Evolutionary conservation across 2,329 filamentous ascomycete species (phyloP).

Genomic region (Colletotrichum sublineola): DNA sequence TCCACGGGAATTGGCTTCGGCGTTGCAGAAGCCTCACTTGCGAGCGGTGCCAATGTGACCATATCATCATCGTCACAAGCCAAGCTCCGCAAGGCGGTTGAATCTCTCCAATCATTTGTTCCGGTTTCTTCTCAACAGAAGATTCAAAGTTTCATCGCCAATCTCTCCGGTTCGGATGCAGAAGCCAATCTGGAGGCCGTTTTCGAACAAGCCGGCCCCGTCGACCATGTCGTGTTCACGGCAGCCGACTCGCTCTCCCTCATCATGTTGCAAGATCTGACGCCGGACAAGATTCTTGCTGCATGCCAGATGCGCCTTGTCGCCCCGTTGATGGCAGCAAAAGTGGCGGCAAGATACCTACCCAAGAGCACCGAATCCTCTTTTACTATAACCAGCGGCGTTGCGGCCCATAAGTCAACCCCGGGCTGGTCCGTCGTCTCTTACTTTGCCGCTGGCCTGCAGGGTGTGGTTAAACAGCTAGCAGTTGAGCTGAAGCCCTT

Average conservation of each 20-base stretch:
- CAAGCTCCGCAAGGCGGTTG: constrained; percentile 62
- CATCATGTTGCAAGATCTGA: constrained; percentile 54
- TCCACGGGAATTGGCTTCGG: constrained; percentile 73
- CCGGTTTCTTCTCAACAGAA: not conserved
- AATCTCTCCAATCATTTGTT: constrained; percentile 49
- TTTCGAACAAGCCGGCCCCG: constrained; percentile 19
- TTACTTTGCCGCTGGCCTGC: constrained; percentile 45
- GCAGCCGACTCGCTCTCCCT: constrained; percentile 60
- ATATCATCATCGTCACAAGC: constrained; percentile 70
- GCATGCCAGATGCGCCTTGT: constrained; percentile 62
- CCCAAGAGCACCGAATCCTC: constrained; percentile 57
- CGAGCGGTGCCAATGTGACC: constrained; percentile 66
- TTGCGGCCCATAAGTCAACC: constrained; percentile 63
- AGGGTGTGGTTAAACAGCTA: constrained; percentile 47
- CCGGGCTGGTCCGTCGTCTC: constrained; percentile 62
- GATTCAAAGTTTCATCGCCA: constrained; percentile 50
- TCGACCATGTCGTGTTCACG: constrained; percentile 67
- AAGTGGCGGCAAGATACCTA: constrained; percentile 61
- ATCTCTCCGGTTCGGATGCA: constrained; percentile 14
- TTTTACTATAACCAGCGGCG: constrained; percentile 69
- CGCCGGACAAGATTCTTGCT: constrained; percentile 52
- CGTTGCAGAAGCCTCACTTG: constrained; percentile 70
- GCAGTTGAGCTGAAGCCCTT: constrained; percentile 48
- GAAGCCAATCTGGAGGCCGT: constrained; percentile 59
- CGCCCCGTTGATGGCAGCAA: constrained; percentile 65